Base-by-base conservation (phyloP, 1,284 basidiomycete genomes). In the Leccinum fallax region DNA sequence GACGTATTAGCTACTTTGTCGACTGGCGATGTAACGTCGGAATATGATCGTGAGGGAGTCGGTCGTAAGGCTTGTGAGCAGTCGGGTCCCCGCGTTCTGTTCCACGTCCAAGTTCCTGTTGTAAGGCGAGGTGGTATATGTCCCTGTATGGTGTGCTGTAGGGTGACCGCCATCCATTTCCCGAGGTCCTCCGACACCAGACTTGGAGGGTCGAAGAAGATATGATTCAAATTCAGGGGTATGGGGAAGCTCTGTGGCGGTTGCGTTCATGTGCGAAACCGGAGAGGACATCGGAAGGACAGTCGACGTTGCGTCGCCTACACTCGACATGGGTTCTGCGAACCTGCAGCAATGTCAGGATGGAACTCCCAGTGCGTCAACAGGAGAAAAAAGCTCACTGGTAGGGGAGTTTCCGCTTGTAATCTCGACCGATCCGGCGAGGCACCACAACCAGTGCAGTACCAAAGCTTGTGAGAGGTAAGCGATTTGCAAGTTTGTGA, bases 1-100 rank as follows among this genome's bases (percentile, higher is more conserved):
- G 78, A 64, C 66, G 73, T 64, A 83, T 82, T 5, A 83, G 65
- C 13, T 78, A 77, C 43, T 63, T 75, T 15, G 74, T 73, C 21
- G 80, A 80, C 53, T 68, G 65, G 40, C 69, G 69, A 61, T 67
- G 73, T 59, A 73, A 66, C 24, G 63, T 55, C 53, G 59, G 59
- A 32, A 24, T 38, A 26, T 46, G 32, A 48, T 53, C 36, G 2
- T 21, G 46, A 43, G 5, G 52, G 40, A 49, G 38, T 43, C 53
- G 63, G 43, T 65, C 51, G 9, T 53, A 53, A 40, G 52, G 58
- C 7, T 46, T 53, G 28, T 49, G 53, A 11, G 40, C 13, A 5
- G 49, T 21, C 40, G 30, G 24, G 28, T 58, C 55, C 21, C 40
- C 28, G 30, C 9, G 51, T 53, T 56, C 34, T 7, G 38, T 49